Evolutionary conservation across 1,284 basidiomycete species (phyloP), one percentile per base, ranked within the genome.

Genomic region (Ganoderma boninense): DNA sequence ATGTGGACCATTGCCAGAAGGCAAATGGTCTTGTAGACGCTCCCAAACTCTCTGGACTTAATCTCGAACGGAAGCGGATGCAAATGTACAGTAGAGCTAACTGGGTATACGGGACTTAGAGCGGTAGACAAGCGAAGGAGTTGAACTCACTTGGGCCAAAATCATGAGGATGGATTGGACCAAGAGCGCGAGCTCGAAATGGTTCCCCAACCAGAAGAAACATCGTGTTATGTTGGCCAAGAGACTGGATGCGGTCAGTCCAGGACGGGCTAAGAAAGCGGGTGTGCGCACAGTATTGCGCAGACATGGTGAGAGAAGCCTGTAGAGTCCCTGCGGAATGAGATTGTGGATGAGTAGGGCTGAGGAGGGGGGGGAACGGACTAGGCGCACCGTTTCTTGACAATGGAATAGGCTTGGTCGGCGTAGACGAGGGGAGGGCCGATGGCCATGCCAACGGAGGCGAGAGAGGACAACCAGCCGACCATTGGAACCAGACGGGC

Each of bases 1-100:
- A 96, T 18, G 85, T 87, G 57, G 85, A 81, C 95, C 95, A 97
- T 77, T 96, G 93, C 95, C 95, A 97, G 80, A 96, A 96, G 10
- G 89, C 86, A 70, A 93, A 84, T 1, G 90, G 93, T 49, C 95
- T 86, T n/a, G 85, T 80, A 4, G 92, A 92, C 4, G 83, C 80
- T 44, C 88, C 86, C 14, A 90, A 77, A 68, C 79, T 85, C 79
- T 92, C 92, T 35, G 90, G 84, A 73, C 87, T 90, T 29, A 84
- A 75, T 68, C 82, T 80, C 5, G 92, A 90, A 56, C 87, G 87
- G 78, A 92, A 94, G 46, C 84, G 82, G 56, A 94, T 91, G 76
- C 94, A 95, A 69, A 95, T 93, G 77, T 93, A 95, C 44, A 95
- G 79, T 43, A 95, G 81, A 18, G 86, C 91, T 52, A 94, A 85